phyloP scores from a whole-genome alignment of 2,329 filamentous ascomycete genomes.

The Helicocarpus griseus region DNA sequence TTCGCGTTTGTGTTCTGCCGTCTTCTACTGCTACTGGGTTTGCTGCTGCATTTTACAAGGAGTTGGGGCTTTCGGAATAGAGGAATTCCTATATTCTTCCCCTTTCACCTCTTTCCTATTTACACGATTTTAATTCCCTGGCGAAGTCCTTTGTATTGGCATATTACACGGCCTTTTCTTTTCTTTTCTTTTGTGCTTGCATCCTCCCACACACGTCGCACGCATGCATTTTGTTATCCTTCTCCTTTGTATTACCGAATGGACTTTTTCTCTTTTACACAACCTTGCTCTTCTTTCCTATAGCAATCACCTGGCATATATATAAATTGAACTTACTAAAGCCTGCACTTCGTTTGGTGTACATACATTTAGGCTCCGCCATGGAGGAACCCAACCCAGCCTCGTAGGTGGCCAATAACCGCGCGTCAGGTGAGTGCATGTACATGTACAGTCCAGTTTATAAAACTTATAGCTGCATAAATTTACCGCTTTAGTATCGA shows the following conservation, averaged over 20 bases:
- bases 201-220: background rate
- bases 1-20: background rate
- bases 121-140: background rate
- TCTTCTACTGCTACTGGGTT: background rate
- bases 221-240: background rate
- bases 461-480: too few relatives aligned
- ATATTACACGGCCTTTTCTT: background rate
- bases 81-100: background rate
- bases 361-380: too few relatives aligned
- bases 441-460: too few relatives aligned
- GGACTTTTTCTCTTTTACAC: background rate
- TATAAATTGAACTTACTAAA: slow-evolving; percentile 1
- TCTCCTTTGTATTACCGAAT: background rate
- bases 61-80: background rate
- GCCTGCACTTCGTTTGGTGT: too few relatives aligned
- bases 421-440: too few relatives aligned
- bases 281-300: background rate
- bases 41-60: background rate
- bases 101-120: too few relatives aligned
- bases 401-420: too few relatives aligned
- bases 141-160: background rate
- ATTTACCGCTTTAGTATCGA: too few relatives aligned
- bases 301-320: background rate
- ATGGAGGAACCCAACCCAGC: too few relatives aligned
- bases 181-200: background rate